Conservation (phyloP, 1,284 basidiomycete species). For the Cutaneotrichosporon cutaneum region DNA sequence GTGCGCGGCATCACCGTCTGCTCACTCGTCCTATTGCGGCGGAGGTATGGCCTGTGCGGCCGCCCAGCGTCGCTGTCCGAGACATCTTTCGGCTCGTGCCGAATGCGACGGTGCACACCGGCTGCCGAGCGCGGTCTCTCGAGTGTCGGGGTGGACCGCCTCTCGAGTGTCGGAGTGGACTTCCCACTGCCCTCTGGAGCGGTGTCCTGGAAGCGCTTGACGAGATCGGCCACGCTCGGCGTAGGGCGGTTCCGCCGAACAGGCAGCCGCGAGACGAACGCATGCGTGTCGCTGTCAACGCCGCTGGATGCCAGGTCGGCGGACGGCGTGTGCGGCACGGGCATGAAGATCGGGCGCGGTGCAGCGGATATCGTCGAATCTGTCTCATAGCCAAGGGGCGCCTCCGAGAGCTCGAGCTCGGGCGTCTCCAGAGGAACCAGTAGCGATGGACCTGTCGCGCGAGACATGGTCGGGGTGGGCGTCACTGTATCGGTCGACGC, state of each 20-base stretch:
- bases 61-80: slow-evolving; percentile 50
- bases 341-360: slow-evolving; percentile 23
- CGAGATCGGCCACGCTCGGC: slow-evolving; percentile 76
- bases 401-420: slow-evolving; percentile 43
- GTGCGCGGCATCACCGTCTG: slow-evolving; percentile 7
- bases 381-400: slow-evolving; percentile 63
- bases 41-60: slow-evolving; percentile 14
- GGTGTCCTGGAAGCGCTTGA: slow-evolving; percentile 65
- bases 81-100: slow-evolving; percentile 23
- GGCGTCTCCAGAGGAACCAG: slow-evolving; percentile 27
- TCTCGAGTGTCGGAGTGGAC: slow-evolving; percentile 19
- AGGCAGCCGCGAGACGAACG: slow-evolving; percentile 65
- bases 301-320: slow-evolving; percentile 37
- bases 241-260: slow-evolving; percentile 54
- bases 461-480: slow-evolving; percentile 20
- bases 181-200: slow-evolving; percentile 3
- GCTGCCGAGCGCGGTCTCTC: slow-evolving; percentile 35
- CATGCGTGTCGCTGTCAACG: slow-evolving; percentile 45
- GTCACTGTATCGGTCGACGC: slow-evolving; percentile 9
- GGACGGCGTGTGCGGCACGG: slow-evolving; percentile 5
- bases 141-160: slow-evolving; percentile 12
- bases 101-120: background rate
- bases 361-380: slow-evolving; percentile 86
- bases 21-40: slow-evolving; percentile 1
- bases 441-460: slow-evolving; percentile 4